phyloP scores from a whole-genome alignment of 2,329 filamentous ascomycete genomes.

The Chaetothyriales sp. region DNA sequence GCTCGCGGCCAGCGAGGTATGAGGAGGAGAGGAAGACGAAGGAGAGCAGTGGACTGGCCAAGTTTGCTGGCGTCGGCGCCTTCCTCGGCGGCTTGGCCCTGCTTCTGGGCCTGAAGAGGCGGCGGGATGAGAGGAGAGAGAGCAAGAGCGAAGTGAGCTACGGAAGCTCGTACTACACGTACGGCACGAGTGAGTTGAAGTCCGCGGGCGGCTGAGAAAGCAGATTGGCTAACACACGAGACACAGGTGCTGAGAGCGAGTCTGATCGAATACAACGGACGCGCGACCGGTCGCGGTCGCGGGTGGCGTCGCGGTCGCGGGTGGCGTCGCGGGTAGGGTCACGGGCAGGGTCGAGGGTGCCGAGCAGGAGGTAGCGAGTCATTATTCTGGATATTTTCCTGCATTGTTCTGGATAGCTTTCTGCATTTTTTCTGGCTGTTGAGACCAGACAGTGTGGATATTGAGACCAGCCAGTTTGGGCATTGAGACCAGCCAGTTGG shows the following conservation, averaged over 20 bases:
- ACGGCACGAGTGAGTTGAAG: constrained; percentile 30
- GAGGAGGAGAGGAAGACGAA: constrained; percentile 26
- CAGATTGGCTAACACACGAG: constrained; percentile 8
- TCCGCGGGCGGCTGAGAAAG: constrained; percentile 3
- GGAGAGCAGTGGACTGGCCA: constrained; percentile 25
- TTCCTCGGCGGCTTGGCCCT: constrained; percentile 32
- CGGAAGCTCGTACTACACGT: constrained; percentile 25
- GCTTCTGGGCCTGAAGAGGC: constrained; percentile 33
- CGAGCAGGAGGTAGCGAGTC: neutral
- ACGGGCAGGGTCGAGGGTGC: neutral
- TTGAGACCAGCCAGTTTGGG: no score
- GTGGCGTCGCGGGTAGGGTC: neutral
- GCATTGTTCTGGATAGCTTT: no score
- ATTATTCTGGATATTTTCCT: neutral
- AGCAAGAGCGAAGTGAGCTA: constrained; percentile 28
- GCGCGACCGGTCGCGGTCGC: constrained; percentile 18
- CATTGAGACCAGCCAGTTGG: no score
- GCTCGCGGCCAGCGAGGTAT: constrained; percentile 24
- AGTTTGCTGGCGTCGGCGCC: constrained; percentile 29
- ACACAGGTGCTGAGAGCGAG: constrained; percentile 31
- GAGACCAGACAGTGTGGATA: constrained; percentile 1
- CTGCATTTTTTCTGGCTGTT: neutral
- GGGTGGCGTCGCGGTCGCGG: constrained; percentile 3
- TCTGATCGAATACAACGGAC: constrained; percentile 26
- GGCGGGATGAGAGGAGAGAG: constrained; percentile 20